Evolutionary conservation across 306 rosid genomes (phyloP).

Genomic region (Vigna mungo): DNA sequence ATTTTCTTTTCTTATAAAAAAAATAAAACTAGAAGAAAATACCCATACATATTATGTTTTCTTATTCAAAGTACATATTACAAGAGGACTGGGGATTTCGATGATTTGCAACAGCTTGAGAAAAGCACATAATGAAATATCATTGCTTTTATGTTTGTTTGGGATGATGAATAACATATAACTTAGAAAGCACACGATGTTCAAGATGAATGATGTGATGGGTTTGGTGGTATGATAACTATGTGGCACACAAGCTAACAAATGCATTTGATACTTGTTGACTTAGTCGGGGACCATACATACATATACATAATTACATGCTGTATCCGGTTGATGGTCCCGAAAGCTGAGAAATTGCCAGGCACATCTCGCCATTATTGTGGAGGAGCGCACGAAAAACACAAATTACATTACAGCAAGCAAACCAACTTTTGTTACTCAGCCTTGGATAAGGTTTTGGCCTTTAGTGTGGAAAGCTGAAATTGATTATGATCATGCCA

Average conservation of each 20-base stretch:
- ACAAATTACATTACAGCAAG: conserved; percentile 7
- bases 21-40: not conserved
- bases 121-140: not conserved
- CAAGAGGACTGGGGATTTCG: not conserved
- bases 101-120: not conserved
- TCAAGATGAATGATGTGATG: conserved; percentile 58
- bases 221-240: conserved; percentile 65
- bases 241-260: conserved; percentile 47
- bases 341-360: conserved; percentile 21
- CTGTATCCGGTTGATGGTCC: conserved; percentile 47
- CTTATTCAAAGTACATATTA: not conserved
- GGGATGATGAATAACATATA: conserved; percentile 53
- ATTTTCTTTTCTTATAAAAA: not conserved
- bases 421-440: conserved; percentile 19
- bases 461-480: conserved; percentile 26
- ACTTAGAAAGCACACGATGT: conserved; percentile 58
- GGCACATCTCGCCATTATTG: conserved; percentile 34
- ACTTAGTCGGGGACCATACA: conserved; percentile 69
- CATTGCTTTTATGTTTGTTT: not conserved
- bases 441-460: conserved; percentile 31
- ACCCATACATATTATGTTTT: not conserved
- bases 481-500: conserved; percentile 4
- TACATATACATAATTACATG: conserved; percentile 37
- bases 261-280: conserved; percentile 52
- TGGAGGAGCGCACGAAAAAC: conserved; percentile 45